Conservation (phyloP, 768 basidiomycete genomes). For the Tricholoma bakamatsutake region DNA sequence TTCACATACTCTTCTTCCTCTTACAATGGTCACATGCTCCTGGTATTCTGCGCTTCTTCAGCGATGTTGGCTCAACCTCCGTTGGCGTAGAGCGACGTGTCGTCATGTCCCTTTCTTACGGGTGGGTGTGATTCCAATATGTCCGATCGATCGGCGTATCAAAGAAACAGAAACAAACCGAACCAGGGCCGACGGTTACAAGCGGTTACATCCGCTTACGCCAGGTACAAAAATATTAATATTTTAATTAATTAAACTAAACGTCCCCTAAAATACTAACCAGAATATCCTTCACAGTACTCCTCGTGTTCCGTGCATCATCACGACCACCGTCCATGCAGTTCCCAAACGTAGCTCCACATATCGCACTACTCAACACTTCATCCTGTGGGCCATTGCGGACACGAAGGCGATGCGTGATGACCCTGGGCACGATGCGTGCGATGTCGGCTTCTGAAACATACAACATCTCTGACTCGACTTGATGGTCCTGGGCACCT, state of each 20-base stretch:
- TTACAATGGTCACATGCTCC: slow-evolving; percentile 72
- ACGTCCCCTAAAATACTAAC: slow-evolving; percentile 50
- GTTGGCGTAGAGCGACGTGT: background rate
- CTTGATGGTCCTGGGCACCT: background rate
- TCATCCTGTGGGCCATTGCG: slow-evolving; percentile 68
- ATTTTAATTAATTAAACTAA: too few species aligned
- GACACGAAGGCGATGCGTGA: slow-evolving; percentile 71
- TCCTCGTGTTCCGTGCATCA: slow-evolving; percentile 17
- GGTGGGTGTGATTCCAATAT: too few species aligned
- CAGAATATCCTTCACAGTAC: slow-evolving; percentile 61
- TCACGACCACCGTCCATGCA: slow-evolving; percentile 1
- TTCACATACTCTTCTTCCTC: slow-evolving; percentile 57
- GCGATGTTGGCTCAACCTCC: slow-evolving; percentile 1
- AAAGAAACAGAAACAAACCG: too few species aligned
- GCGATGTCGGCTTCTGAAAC: slow-evolving; percentile 74
- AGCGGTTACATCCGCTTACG: too few species aligned
- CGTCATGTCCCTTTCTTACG: background rate
- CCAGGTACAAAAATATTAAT: background rate
- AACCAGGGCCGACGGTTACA: too few species aligned
- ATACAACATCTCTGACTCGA: slow-evolving; percentile 35
- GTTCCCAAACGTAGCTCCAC: slow-evolving; percentile 45
- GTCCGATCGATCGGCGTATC: too few species aligned
- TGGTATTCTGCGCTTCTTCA: slow-evolving; percentile 54
- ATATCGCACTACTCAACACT: slow-evolving; percentile 56
- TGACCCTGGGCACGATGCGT: slow-evolving; percentile 63